Evolutionary conservation across 2,329 filamentous ascomycete genomes (phyloP), one percentile per base, ranked within the genome.

Genomic region (Trichoderma sp.): DNA sequence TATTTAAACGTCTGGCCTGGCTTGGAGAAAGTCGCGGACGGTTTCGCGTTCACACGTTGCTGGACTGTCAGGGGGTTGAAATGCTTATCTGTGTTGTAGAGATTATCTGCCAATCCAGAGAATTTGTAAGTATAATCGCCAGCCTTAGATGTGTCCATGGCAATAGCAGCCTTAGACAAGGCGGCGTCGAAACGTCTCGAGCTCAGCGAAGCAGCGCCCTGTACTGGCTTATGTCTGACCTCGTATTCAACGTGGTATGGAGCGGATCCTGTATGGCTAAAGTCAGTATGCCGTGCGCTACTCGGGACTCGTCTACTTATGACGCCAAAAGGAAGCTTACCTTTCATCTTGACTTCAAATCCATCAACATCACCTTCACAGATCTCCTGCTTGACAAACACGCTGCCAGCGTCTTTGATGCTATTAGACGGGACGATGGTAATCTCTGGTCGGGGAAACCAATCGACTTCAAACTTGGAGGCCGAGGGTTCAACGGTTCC

Each of bases 1-100:
- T 96, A 98, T 82, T 97, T 97, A 87, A 98, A 98, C 0, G 94
- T 95, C 83, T 97, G 97, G 18, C 95, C 95, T 3, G 95, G 94
- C 78, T 94, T 94, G 75, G 90, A 89, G 81, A 99, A 99, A 6
- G 89, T 88, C 4, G 95, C 97, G 3, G 92, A 91, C 1, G 97
- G 97, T 75, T 93, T 93, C 16, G 94, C 89, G 80, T 98, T 93
- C 67, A 99, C 95, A 29, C 89, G 93, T 83, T 99, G 97, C 79
- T 93, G 91, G 38, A 99, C 87, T 14, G 90, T 87, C 41, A 98
- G 83, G 6, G 93, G 90, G 24, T 88, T 86, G 80, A 93, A 92
- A 78, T 90, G 90, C 76, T 89, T 88, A 80, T 94, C 91, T 81
- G 92, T 91, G 80, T 94, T 91, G 85, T 99, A 99, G 75, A 97